A percentile compares a stretch with the other conserved stretches of the same genome.
phyloP scores from a whole-genome alignment of 257 asterid species.

The Catharanthus roseus region DNA sequence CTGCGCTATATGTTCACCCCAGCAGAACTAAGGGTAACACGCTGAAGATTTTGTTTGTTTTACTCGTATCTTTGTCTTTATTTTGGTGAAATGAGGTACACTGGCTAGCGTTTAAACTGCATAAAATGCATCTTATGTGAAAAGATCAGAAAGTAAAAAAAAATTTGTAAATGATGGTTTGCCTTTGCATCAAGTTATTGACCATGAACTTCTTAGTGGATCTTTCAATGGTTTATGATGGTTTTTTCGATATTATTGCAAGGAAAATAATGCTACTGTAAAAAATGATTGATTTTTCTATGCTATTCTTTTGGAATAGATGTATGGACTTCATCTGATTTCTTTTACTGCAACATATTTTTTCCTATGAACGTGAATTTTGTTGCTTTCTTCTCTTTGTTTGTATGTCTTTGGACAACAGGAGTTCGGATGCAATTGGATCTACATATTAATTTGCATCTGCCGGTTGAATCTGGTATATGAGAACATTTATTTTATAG shows the following conservation, averaged over 20 bases:
- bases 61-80: background rate
- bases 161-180: too few species aligned
- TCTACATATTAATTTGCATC: background rate
- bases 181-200: background rate
- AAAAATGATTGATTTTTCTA: background rate
- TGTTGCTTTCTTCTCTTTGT: too few species aligned
- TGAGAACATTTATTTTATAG: background rate
- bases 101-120: background rate
- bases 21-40: conserved; percentile 76
- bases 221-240: background rate
- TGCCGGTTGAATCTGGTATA: background rate
- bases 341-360: background rate
- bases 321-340: background rate
- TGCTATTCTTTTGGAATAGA: background rate
- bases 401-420: background rate
- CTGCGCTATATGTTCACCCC: conserved; percentile 91
- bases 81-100: background rate
- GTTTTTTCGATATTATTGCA: background rate
- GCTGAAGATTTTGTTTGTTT: background rate
- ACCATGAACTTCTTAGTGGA: background rate
- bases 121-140: background rate
- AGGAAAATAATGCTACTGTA: background rate
- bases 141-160: background rate
- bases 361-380: background rate
- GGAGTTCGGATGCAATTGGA: background rate